These are phyloP conservation scores for Tulasnella sp. DNA, from an alignment of 768 basidiomycete genomes.

Conservation along the genomic window DNA sequence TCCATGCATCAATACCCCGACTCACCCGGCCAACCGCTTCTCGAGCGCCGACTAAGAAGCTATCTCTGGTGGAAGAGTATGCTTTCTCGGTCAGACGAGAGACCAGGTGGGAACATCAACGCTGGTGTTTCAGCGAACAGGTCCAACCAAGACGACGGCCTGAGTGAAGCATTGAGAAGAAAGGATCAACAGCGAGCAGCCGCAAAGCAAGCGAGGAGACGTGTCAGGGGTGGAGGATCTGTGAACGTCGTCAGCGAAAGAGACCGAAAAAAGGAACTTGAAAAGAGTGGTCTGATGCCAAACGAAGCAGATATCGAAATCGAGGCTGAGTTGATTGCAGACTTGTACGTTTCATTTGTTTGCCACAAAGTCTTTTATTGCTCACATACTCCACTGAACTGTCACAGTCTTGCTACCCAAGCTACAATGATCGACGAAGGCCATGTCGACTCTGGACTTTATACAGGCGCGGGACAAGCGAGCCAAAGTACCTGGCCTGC, in stretches of 20 bases:
- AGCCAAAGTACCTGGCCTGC: not conserved
- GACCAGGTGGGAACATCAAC: constrained; percentile 16
- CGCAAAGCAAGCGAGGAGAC: constrained; percentile 41
- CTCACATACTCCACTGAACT: not conserved
- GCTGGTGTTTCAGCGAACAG: constrained; percentile 20
- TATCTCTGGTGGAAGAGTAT: constrained; percentile 79
- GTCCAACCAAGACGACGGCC: constrained; percentile 24
- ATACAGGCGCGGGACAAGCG: not conserved
- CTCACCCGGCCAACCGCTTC: constrained; percentile 60
- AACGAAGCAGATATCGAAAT: constrained; percentile 29
- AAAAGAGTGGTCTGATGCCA: constrained; percentile 12
- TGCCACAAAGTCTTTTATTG: not conserved
- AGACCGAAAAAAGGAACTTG: constrained; percentile 17
- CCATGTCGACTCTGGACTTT: not conserved
- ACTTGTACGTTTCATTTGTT: constrained; percentile 37
- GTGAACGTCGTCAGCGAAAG: constrained; percentile 13
- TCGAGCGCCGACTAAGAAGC: constrained; percentile 56
- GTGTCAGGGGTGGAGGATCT: constrained; percentile 62
- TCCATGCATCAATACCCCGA: constrained; percentile 38
- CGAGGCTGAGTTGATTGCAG: constrained; percentile 43
- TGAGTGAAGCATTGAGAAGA: constrained; percentile 66
- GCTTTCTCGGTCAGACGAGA: constrained; percentile 17
- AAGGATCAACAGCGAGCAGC: constrained; percentile 56
- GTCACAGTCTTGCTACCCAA: not conserved
- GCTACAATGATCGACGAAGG: not conserved